Conservation (phyloP, 139 green algal species). For the Cymbomonas tetramitiformis region DNA sequence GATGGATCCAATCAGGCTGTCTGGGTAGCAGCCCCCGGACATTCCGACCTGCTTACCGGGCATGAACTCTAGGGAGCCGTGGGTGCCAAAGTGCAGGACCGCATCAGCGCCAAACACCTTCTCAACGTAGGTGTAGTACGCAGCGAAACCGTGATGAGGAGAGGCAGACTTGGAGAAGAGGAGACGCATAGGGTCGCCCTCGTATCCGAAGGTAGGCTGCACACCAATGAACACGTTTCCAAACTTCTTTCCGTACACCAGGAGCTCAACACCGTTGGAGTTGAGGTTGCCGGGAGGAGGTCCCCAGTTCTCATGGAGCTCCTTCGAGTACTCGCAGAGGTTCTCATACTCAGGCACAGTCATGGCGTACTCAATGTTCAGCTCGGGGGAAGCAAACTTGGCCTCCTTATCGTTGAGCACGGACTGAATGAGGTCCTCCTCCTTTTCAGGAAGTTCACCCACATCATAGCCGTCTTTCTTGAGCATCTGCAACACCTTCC, state of each 20-base stretch:
- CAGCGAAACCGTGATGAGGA: constrained; percentile 96
- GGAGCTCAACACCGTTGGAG: constrained; percentile 86
- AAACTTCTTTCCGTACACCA: constrained; percentile 90
- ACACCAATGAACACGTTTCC: constrained; percentile 99
- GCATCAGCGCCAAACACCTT: constrained; percentile 86
- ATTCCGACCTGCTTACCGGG: constrained; percentile 96
- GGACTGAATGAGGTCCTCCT: constrained; percentile 70
- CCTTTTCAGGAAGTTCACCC: constrained; percentile 50
- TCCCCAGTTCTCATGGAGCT: constrained; percentile 97
- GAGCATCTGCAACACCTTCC: constrained; percentile 53
- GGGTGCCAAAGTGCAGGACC: constrained; percentile 97
- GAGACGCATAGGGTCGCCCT: constrained; percentile 96
- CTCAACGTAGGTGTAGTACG: constrained; percentile 98
- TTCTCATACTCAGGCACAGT: constrained; percentile 34
- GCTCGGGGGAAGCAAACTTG: constrained; percentile 80
- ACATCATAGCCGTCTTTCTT: constrained; percentile 81
- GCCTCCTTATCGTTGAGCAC: constrained; percentile 77
- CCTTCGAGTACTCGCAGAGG: constrained; percentile 55
- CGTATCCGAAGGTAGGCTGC: constrained; percentile 97
- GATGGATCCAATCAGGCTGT: constrained; percentile 87
- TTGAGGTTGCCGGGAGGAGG: constrained; percentile 87
- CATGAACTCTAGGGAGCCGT: constrained; percentile 99
- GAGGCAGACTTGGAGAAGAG: constrained; percentile 84
- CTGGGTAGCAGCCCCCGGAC: constrained; percentile 88
- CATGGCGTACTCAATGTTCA: constrained; percentile 85